These are phyloP conservation scores for Kluyveromyces aestuarii DNA, from an alignment of 805 yeast species.

Conservation along the genomic window DNA sequence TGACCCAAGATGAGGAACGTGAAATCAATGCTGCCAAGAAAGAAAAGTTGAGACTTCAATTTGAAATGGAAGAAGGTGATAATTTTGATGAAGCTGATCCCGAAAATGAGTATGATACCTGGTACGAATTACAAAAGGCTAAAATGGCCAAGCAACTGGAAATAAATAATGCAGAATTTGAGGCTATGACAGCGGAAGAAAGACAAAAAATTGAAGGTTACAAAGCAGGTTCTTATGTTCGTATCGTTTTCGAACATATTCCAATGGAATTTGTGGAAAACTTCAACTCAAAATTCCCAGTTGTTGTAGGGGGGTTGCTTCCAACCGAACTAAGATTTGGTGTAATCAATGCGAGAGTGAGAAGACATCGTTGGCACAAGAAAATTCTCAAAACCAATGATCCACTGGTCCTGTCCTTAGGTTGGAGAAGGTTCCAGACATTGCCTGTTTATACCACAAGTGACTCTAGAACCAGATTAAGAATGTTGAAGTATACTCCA, in stretches of 20 bases:
- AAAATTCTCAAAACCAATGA: conserved; percentile 91
- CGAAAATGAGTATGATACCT: conserved; percentile 81
- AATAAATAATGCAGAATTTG: conserved; percentile 75
- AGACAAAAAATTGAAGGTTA: conserved; percentile 83
- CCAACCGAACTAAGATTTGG: conserved; percentile 92
- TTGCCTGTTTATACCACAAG: conserved; percentile 92
- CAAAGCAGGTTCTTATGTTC: conserved; percentile 89
- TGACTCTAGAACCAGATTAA: conserved; percentile 94
- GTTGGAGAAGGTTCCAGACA: conserved; percentile 98
- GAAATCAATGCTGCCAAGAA: conserved; percentile 79
- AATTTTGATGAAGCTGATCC: conserved; percentile 74
- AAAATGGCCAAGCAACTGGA: conserved; percentile 94
- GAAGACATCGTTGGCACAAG: conserved; percentile 99
- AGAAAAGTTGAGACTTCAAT: conserved; percentile 78
- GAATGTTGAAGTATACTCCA: conserved; percentile 97
- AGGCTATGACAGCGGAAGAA: conserved; percentile 63
- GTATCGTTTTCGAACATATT: conserved; percentile 68
- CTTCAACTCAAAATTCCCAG: conserved; percentile 77
- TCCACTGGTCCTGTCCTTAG: conserved; percentile 85
- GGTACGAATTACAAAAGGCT: conserved; percentile 97
- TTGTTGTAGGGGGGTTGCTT: conserved; percentile 82
- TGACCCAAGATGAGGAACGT: conserved; percentile 67
- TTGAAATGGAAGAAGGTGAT: conserved; percentile 60
- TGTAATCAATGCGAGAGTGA: conserved; percentile 81
- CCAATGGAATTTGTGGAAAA: conserved; percentile 89